A percentile compares a stretch with the other conserved stretches of the same genome.
Evolutionary conservation across 257 asterid genomes (phyloP).

Genomic region (Hygrophila difformis): DNA sequence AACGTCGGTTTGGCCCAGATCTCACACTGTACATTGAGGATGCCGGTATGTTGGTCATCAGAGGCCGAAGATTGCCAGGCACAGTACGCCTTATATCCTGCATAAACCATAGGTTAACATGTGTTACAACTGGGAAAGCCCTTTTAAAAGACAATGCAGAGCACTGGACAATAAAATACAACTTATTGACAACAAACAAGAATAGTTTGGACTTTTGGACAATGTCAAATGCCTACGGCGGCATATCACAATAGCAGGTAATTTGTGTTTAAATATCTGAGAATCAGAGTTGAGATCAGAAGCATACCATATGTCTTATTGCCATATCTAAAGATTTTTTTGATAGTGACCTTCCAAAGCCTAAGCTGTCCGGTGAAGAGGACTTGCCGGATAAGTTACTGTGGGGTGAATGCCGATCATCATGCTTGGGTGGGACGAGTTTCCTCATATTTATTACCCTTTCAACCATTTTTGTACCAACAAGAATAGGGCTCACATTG

Average conservation of each 20-base stretch:
- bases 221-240: no score
- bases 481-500: slow-evolving; percentile 49
- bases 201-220: not conserved
- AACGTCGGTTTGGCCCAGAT: slow-evolving; percentile 59
- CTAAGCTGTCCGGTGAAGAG: slow-evolving; percentile 83
- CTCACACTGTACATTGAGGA: slow-evolving; percentile 96
- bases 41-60: slow-evolving; percentile 84
- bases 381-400: slow-evolving; percentile 85
- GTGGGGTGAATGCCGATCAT: slow-evolving; percentile 70
- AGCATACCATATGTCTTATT: slow-evolving; percentile 89
- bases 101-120: slow-evolving; percentile 9
- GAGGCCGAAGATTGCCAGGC: slow-evolving; percentile 74
- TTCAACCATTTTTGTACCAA: slow-evolving; percentile 96
- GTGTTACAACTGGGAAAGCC: not conserved
- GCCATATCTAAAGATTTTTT: slow-evolving; percentile 99
- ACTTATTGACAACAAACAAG: not conserved
- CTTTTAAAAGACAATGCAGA: not conserved
- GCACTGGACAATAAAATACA: no score
- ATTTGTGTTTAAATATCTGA: slow-evolving; percentile 2
- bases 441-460: slow-evolving; percentile 95
- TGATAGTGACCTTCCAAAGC: slow-evolving; percentile 91
- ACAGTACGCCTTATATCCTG: slow-evolving; percentile 88
- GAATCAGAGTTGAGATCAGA: slow-evolving; percentile 9
- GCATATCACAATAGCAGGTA: not conserved
- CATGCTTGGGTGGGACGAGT: slow-evolving; percentile 82